These are phyloP conservation scores for Pythium pyrilobum DNA, from an alignment of 352 stramenopile species.

Conservation along the genomic window DNA sequence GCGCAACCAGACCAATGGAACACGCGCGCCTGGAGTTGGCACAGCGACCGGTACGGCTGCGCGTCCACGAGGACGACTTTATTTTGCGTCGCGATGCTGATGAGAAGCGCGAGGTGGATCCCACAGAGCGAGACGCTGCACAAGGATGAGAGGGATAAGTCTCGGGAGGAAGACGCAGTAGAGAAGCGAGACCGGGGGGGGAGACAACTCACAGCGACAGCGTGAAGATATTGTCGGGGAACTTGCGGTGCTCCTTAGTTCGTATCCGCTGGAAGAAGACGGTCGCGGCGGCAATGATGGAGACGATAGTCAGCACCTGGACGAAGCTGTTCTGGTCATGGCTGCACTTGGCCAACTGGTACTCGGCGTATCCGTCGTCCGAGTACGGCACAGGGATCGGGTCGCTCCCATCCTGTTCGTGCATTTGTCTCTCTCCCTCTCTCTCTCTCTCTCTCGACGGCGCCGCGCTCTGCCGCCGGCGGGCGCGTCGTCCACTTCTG, in stretches of 20 bases:
- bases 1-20: constrained; percentile 31
- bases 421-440: too few species aligned
- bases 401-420: too few species aligned
- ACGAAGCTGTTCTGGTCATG: constrained; percentile 26
- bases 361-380: constrained; percentile 22
- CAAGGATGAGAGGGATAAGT: not conserved
- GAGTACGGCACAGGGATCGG: constrained; percentile 6
- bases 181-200: not conserved
- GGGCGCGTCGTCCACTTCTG: not conserved
- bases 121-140: constrained; percentile 22
- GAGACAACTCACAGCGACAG: constrained; percentile 20
- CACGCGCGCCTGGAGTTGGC: constrained; percentile 21
- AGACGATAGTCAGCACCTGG: constrained; percentile 24
- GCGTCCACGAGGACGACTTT: constrained; percentile 17
- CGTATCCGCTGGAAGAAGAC: constrained; percentile 26
- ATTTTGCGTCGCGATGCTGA: constrained; percentile 26
- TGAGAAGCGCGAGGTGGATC: constrained; percentile 24
- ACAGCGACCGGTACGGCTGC: constrained; percentile 21
- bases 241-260: constrained; percentile 25
- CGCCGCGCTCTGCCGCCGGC: too few species aligned
- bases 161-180: not conserved
- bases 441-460: too few species aligned
- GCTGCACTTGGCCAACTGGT: constrained; percentile 23
- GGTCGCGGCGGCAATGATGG: constrained; percentile 15
- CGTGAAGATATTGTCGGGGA: constrained; percentile 29